Evolutionary conservation across 1,139 yeast species (phyloP), one percentile per base, ranked within the genome.

Genomic region (Wickerhamomyces sp.): DNA sequence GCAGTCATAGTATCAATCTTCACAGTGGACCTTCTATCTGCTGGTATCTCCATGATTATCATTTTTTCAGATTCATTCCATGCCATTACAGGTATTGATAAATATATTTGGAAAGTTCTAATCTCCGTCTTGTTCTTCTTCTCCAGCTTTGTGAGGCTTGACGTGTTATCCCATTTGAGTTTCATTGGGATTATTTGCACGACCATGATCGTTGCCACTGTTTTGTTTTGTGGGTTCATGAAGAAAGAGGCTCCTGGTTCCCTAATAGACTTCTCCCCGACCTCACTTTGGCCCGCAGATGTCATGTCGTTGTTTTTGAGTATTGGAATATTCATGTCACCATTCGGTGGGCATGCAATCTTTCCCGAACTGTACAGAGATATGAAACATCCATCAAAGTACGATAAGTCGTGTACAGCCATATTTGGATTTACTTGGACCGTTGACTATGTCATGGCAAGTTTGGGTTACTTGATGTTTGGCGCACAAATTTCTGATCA

Each of bases 281-380:
- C 62, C 2, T 53, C 59, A 26, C 38, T 67, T 17, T 69, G 72
- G 64, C 88, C 88, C 0, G 44, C 51, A 5, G 61, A 62, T 31
- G 45, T 58, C 42, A 51, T 52, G 11, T 54, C 64, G 18, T 58
- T 77, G 2, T 60, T 78, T 6, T 58, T 79, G 19, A 64, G 80
- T n/a, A 58, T 79, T 35, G 88, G 88, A 8, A 70, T 81, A 24
- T 77, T 78, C 50, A 77, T 81, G 81, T 77, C 86, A 7, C 86
- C 86, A 4, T 81, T 84, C 79, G 86, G 88, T 35, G 88, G 88
- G 2, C 87, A 80, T 54, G 85, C 87, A 2, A 81, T 80, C 12
- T 78, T 78, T 46, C 88, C 88, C 3, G 84, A 78, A 48, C 64
- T 80, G 25, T 77, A 73, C 54, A 63, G 75, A 30, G 89, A 81